Evolutionary conservation across 768 basidiomycete species (phyloP).

Genomic region (Pleurotus tuoliensis): DNA sequence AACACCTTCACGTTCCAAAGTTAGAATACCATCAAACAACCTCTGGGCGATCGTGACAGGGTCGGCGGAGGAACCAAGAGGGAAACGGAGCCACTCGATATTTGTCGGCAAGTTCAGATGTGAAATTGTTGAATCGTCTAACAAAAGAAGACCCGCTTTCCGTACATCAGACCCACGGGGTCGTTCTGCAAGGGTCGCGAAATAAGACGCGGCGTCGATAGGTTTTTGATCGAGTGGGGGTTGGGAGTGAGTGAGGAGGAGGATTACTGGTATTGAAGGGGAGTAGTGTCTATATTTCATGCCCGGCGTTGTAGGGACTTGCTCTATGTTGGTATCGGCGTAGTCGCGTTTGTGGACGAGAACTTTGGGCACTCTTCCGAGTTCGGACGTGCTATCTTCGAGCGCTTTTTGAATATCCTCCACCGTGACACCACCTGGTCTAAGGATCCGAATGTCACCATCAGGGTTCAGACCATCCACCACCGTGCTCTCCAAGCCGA

Average conservation of each 20-base stretch:
- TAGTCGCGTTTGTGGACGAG: conserved; percentile 82
- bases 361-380: conserved; percentile 45
- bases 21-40: conserved; percentile 84
- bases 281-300: conserved; percentile 99
- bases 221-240: conserved; percentile 33
- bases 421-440: conserved; percentile 90
- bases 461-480: conserved; percentile 80
- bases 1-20: conserved; percentile 72
- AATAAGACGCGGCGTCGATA: conserved; percentile 29
- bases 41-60: conserved; percentile 71
- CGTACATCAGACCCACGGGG: conserved; percentile 12
- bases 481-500: conserved; percentile 95
- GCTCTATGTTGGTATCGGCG: conserved; percentile 61
- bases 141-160: conserved; percentile 70
- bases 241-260: conserved; percentile 53
- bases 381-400: conserved; percentile 30
- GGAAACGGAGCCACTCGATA: conserved; percentile 53
- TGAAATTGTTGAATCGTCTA: conserved; percentile 53
- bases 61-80: conserved; percentile 46
- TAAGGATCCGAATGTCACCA: conserved; percentile 73
- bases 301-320: conserved; percentile 89
- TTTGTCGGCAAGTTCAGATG: conserved; percentile 17
- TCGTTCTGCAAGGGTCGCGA: conserved; percentile 33
- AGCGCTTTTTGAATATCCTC: conserved; percentile 76
- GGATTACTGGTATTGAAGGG: conserved; percentile 79